Evolutionary conservation across 2,329 filamentous ascomycete genomes (phyloP).

Genomic region (Ilyonectria destructans): DNA sequence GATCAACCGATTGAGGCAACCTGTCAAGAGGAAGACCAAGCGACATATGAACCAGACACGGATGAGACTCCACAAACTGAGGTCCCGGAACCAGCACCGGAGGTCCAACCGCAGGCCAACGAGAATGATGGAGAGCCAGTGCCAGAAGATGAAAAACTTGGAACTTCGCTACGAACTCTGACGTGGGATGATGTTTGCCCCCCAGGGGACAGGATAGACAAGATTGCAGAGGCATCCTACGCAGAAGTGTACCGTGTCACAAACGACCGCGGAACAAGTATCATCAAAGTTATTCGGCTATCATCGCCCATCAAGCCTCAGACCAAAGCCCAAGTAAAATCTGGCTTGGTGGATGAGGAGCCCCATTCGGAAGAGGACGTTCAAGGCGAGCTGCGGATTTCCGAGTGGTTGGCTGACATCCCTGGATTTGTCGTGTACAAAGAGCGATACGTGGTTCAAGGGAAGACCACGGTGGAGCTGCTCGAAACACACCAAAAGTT

Average conservation of each 20-base stretch:
- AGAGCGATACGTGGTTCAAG: constrained; percentile 73
- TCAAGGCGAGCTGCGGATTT: constrained; percentile 74
- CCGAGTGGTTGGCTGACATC: constrained; percentile 75
- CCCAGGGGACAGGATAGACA: constrained; percentile 67
- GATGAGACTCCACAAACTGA: constrained; percentile 20
- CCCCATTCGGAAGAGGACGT: constrained; percentile 70
- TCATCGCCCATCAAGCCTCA: constrained; percentile 71
- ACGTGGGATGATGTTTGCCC: constrained; percentile 74
- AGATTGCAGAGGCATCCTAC: constrained; percentile 79
- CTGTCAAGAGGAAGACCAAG: constrained; percentile 21
- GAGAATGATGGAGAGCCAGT: constrained; percentile 14
- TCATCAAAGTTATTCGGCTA: constrained; percentile 77
- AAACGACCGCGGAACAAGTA: constrained; percentile 73
- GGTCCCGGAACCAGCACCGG: constrained; percentile 10
- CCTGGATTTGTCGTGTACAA: constrained; percentile 79
- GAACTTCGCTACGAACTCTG: constrained; percentile 59
- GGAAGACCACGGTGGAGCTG: constrained; percentile 68
- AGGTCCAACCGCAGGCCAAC: constrained; percentile 2
- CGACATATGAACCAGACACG: neutral
- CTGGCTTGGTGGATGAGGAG: constrained; percentile 72
- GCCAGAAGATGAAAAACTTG: constrained; percentile 35
- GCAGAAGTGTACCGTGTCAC: constrained; percentile 77
- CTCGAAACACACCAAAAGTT: constrained; percentile 74
- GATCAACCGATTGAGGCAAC: constrained; percentile 31
- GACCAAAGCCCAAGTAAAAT: constrained; percentile 70